Conservation (phyloP, 306 rosid species). For the Castanea sativa region DNA sequence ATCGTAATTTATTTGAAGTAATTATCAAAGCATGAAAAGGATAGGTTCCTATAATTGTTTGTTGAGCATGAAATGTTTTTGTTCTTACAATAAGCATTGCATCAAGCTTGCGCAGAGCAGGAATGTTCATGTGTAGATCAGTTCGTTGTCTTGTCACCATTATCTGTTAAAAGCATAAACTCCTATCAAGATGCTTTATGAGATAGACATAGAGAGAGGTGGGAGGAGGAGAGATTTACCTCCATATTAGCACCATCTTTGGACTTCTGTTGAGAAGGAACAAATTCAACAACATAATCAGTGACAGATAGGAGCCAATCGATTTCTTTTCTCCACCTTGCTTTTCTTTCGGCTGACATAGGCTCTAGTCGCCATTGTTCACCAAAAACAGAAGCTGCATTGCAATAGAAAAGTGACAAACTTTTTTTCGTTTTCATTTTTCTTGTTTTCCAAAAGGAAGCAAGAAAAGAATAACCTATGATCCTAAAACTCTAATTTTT, state of each 20-base stretch:
- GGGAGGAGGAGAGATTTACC: slow-evolving; percentile 36
- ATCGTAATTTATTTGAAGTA: neutral
- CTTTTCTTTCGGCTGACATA: slow-evolving; percentile 68
- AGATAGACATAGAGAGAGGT: neutral
- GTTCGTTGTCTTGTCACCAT: slow-evolving; percentile 93
- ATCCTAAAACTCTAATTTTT: neutral
- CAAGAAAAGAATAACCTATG: neutral
- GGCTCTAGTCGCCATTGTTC: slow-evolving; percentile 88
- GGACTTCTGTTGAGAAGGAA: slow-evolving; percentile 74
- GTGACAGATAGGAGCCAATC: slow-evolving; percentile 86
- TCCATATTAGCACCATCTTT: slow-evolving; percentile 87
- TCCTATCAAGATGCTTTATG: neutral
- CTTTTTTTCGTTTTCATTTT: neutral
- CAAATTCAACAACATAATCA: slow-evolving; percentile 85
- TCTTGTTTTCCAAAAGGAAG: neutral
- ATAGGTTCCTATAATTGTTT: neutral
- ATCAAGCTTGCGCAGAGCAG: slow-evolving; percentile 87
- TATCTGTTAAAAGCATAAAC: slow-evolving; percentile 42
- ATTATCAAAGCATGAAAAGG: neutral
- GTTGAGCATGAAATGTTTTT: slow-evolving; percentile 1
- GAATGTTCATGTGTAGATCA: slow-evolving; percentile 96
- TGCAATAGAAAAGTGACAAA: slow-evolving; percentile 12
- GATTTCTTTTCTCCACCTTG: slow-evolving; percentile 86
- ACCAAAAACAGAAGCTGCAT: slow-evolving; percentile 91
- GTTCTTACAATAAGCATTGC: slow-evolving; percentile 82